A percentile compares a stretch with the other conserved stretches of the same genome.
Evolutionary conservation across 192 early-diverging fungal species (phyloP).

Genomic region (Pilaira anomala): DNA sequence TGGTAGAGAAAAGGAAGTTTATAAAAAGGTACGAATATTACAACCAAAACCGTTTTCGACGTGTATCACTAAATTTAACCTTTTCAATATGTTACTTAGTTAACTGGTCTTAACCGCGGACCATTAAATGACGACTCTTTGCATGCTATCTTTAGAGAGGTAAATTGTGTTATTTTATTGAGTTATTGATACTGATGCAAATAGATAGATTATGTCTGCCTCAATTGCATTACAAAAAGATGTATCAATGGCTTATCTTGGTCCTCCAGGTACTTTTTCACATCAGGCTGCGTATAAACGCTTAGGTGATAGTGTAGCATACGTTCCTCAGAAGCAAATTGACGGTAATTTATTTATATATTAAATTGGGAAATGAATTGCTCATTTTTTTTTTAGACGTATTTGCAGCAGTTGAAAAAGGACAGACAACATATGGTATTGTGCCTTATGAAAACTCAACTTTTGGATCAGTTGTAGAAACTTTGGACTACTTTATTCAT

Average conservation of each 20-base stretch:
- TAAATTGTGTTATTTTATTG: conserved; percentile 1
- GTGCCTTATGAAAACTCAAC: conserved; percentile 97
- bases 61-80: neutral
- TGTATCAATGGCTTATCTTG: conserved; percentile 84
- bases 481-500: conserved; percentile 76
- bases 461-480: conserved; percentile 79
- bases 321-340: conserved; percentile 64
- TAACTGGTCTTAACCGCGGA: conserved; percentile 69
- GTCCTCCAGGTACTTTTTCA: conserved; percentile 86
- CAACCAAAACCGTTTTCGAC: neutral
- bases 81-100: conserved; percentile 23
- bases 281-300: conserved; percentile 79
- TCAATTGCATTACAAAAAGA: conserved; percentile 81
- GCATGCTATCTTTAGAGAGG: conserved; percentile 55
- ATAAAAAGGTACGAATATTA: conserved; percentile 51
- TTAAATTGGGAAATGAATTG: neutral
- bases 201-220: conserved; percentile 86
- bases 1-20: conserved; percentile 72
- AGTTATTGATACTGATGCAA: conserved; percentile 3
- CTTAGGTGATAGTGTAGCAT: conserved; percentile 78
- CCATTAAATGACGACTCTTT: conserved; percentile 70
- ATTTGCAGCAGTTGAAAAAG: conserved; percentile 71
- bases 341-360: conserved; percentile 24
- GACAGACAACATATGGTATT: conserved; percentile 79
- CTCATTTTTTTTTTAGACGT: conserved; percentile 51